These are phyloP conservation scores for Paulownia fortunei DNA, from an alignment of 257 asterid genomes.

Conservation along the genomic window DNA sequence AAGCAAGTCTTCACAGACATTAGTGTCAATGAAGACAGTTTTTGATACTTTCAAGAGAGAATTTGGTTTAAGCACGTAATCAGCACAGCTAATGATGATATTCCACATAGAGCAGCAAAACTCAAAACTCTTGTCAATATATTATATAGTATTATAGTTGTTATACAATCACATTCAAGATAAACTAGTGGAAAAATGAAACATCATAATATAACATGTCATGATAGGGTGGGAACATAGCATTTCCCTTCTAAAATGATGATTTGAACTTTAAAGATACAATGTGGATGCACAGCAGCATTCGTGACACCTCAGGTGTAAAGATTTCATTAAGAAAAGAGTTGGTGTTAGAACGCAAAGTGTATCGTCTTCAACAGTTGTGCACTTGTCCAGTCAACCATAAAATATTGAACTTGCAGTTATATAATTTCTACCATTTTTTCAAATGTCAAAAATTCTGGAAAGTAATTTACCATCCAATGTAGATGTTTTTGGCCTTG, in stretches of 20 bases:
- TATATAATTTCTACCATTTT: neutral
- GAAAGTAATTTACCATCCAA: neutral
- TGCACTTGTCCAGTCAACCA: neutral
- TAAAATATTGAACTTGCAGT: neutral
- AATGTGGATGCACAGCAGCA: neutral
- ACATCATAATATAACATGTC: neutral
- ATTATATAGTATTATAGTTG: neutral
- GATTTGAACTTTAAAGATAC: neutral
- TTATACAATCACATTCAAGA: conserved; percentile 2
- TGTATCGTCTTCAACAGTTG: neutral
- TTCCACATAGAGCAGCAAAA: neutral
- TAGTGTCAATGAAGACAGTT: neutral
- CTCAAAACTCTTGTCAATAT: too few relatives aligned
- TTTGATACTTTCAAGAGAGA: too few relatives aligned
- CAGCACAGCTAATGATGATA: neutral
- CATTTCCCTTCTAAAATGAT: neutral
- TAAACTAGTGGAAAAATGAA: neutral
- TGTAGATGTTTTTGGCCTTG: neutral
- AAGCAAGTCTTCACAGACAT: neutral
- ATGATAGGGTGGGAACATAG: neutral
- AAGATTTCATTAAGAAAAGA: neutral
- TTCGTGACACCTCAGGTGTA: neutral
- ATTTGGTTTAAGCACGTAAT: neutral
- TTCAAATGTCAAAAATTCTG: neutral
- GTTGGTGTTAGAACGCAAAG: neutral